Evolutionary conservation across 371 early-diverging fungal genomes (phyloP).

Genomic region (Mucor circinelloides): DNA sequence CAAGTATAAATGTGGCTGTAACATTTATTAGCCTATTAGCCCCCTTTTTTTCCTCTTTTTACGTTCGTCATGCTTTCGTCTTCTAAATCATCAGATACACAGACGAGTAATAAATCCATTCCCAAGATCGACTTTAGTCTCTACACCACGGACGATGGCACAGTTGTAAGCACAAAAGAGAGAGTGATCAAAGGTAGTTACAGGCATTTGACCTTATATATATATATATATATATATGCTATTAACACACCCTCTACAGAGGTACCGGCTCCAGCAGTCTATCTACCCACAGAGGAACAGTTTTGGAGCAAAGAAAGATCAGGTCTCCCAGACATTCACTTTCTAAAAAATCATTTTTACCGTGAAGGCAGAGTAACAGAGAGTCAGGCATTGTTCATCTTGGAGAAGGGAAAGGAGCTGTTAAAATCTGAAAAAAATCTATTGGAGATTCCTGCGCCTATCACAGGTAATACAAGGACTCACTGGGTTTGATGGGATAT

Average conservation of each 20-base stretch:
- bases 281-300: constrained; percentile 55
- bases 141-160: constrained; percentile 77
- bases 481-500: background rate
- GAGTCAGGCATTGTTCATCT: constrained; percentile 88
- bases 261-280: constrained; percentile 57
- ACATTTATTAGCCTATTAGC: background rate
- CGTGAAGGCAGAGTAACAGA: constrained; percentile 91
- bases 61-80: background rate
- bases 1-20: background rate
- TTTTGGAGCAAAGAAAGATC: constrained; percentile 64
- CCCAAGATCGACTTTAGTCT: constrained; percentile 72
- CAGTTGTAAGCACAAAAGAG: constrained; percentile 71
- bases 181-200: constrained; percentile 71
- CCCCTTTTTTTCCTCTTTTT: background rate
- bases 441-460: constrained; percentile 82
- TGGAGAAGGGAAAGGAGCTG: constrained; percentile 77
- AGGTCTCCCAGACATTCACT: constrained; percentile 80
- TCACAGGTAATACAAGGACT: constrained; percentile 9
- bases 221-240: no score
- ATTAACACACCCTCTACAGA: background rate
- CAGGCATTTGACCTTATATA: background rate
- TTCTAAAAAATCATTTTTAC: constrained; percentile 88
- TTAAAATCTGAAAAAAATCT: constrained; percentile 82
- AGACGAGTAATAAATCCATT: constrained; percentile 4
- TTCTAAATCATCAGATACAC: background rate